A percentile compares a stretch with the other conserved stretches of the same genome.
Evolutionary conservation across 2,329 filamentous ascomycete genomes (phyloP).

Genomic region (Talaromyces sp.): DNA sequence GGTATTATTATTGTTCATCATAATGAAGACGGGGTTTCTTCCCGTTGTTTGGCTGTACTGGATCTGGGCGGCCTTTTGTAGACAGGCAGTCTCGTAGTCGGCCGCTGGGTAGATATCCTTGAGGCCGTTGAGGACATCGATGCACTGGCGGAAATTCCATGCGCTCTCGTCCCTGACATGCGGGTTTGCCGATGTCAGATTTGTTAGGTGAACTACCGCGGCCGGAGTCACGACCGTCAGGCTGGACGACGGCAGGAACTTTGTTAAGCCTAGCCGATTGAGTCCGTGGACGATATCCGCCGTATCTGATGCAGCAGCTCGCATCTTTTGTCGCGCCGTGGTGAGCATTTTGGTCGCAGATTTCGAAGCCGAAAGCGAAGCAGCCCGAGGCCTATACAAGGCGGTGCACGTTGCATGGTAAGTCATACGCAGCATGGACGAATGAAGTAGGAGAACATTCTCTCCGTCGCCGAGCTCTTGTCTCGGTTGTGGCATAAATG

Average conservation of each 20-base stretch:
- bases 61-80: conserved; percentile 30
- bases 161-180: conserved; percentile 65
- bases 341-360: conserved; percentile 54
- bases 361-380: conserved; percentile 52
- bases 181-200: conserved; percentile 73
- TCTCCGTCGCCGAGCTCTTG: conserved; percentile 53
- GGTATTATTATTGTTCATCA: conserved; percentile 14
- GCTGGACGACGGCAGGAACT: conserved; percentile 74
- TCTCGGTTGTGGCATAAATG: conserved; percentile 59
- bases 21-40: conserved; percentile 28
- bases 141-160: conserved; percentile 75
- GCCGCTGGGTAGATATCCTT: conserved; percentile 82
- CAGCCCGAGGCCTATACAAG: conserved; percentile 80
- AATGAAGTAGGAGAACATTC: conserved; percentile 57
- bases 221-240: conserved; percentile 82
- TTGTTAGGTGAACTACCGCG: conserved; percentile 82
- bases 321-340: conserved; percentile 72
- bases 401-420: conserved; percentile 88
- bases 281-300: conserved; percentile 73
- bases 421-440: conserved; percentile 82
- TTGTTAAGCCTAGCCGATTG: conserved; percentile 64
- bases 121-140: conserved; percentile 76
- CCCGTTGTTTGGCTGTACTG: conserved; percentile 20
- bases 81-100: conserved; percentile 58
- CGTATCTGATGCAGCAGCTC: conserved; percentile 76